Evolutionary conservation across 2,329 filamentous ascomycete genomes (phyloP).

Genomic region (Neopestalotiopsis sp.): DNA sequence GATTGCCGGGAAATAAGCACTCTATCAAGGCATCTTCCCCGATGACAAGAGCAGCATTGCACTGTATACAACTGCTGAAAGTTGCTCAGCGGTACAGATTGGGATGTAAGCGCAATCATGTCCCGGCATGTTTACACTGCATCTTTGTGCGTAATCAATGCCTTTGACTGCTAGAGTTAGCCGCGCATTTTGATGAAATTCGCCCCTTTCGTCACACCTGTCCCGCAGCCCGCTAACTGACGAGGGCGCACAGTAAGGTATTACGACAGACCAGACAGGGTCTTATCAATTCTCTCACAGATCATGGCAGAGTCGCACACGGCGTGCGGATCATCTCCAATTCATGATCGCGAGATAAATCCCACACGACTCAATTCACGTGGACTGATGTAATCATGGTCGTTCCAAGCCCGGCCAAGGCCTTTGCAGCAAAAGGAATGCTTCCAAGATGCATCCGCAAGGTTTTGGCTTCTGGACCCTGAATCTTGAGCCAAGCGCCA

Average conservation of each 20-base stretch:
- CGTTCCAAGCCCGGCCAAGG: not conserved
- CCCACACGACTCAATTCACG: not conserved
- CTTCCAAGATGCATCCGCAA: not conserved
- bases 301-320: conserved; percentile 19
- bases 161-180: not conserved
- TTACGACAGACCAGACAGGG: conserved; percentile 4
- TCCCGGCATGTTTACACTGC: not conserved
- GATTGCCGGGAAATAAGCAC: conserved; percentile 1
- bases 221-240: conserved; percentile 4
- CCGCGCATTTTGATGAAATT: conserved; percentile 8
- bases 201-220: conserved; percentile 34
- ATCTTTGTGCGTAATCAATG: not conserved
- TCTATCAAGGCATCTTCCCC: not conserved
- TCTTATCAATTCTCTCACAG: not conserved
- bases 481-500: not conserved
- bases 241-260: conserved; percentile 4
- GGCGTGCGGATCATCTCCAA: conserved; percentile 9
- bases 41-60: not conserved
- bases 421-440: not conserved
- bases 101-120: not conserved
- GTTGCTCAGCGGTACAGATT: not conserved
- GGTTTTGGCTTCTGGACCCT: not conserved
- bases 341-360: conserved; percentile 18
- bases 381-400: not conserved
- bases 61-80: not conserved